Base-by-base conservation (phyloP, 345 rosid species). In the Citrus mangshanensis region DNA sequence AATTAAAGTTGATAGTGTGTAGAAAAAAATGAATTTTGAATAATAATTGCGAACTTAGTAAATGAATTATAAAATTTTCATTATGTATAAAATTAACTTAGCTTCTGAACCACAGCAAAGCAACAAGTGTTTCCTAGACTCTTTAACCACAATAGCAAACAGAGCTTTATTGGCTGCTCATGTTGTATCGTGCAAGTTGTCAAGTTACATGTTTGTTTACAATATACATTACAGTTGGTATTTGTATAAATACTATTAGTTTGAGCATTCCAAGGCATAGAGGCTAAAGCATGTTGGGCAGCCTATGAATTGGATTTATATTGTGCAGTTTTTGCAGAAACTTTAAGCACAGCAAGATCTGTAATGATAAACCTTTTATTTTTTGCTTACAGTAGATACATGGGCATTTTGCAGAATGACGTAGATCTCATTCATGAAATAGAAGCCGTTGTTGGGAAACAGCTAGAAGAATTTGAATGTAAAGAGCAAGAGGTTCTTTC, bases 401-500 rank as follows among this genome's bases (percentile, higher is more conserved):
- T 82, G 25, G 30, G 37, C 49, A 42, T 65, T 82, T 79, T 82
- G 84, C 90, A 96, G 99, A 90, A 89, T 46, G 97, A 94, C 79
- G 87, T 91, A 37, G 85, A 86, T 68, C 96, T 94, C 72, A 80
- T 94, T 75, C 92, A 88, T 74, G 94, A 86, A 82, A 94, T 94
- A 72, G 99, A 96, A 81, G 93, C 90, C 8, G 90, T 81, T 72
- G 22, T 94, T 25, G 91, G 92, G 42, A 94, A 87, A 70, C 87
- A 94, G 71, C 78, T 96, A 75, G 94, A 91, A 75, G 71, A 81
- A 56, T 94, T 90, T 75, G 87, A 86, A 62, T 89, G 86, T 77
- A 91, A 88, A 83, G 97, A 93, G 84, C 89, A 89, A 75, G 95
- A 93, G 7, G 97, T 89, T 67, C 91, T 93, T 79, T 79, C 89